Base-by-base conservation (phyloP, 2,329 filamentous ascomycete genomes). In the Colletotrichum tabaci region DNA sequence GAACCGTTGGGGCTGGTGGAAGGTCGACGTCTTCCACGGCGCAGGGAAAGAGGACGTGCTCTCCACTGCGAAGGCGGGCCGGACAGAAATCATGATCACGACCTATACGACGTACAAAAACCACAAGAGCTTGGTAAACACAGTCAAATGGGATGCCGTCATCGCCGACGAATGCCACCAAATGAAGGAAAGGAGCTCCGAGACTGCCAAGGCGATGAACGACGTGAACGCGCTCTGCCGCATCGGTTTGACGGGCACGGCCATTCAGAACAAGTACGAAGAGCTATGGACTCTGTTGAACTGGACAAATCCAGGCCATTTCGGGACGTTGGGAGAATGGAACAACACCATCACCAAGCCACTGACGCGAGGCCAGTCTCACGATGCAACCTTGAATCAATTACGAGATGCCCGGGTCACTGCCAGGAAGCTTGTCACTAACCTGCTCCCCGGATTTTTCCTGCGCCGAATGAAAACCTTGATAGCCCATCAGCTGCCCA, bases 201-300 rank as follows among this genome's bases (percentile, higher is more conserved):
- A 92, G 73, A 93, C 92, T 9, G 96, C 96, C 0, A 90, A 93
- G 77, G 92, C 95, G 0, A 96, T 99, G 92, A 93, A 94, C 76
- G 90, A 95, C 73, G 86, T 98, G 75, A 99, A 99, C 76, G 91
- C 95, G 0, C 88, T 98, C 2, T 98, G 96, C 78, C 90, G 96
- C 44, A 95, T 99, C 72, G 96, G 96, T 0, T 86, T 99, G 10
- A 98, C 95, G 0, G 96, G 96, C 2, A 99, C 96, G 0, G 96
- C 96, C 0, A 98, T 99, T 55, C 96, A 99, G 79, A 99, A 99
- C 81, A 96, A 94, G 75, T 99, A 99, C 79, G 94, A 98, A 79
- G 96, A 99, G 80, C 87, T 99, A 0, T 99, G 96, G 96, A 97
- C 95, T 0, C 86, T 99, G 0, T 85, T 99, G 3, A 97, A 99